Evolutionary conservation across 495 filamentous ascomycete species (phyloP).

Genomic region (Articulospora tetracladia): DNA sequence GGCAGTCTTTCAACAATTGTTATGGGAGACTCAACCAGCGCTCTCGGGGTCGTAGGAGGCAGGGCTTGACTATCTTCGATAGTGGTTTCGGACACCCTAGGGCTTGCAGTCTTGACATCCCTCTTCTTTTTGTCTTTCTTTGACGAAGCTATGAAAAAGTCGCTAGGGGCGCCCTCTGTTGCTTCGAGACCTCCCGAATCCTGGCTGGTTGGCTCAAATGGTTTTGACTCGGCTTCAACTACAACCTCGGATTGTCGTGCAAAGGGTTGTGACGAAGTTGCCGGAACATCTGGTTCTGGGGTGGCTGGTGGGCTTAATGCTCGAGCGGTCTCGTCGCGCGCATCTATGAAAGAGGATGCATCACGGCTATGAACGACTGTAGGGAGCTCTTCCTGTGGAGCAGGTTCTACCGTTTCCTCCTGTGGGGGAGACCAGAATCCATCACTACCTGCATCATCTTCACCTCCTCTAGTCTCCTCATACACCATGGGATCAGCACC

Average conservation of each 20-base stretch:
- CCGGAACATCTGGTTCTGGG: background rate
- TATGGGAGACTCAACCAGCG: background rate
- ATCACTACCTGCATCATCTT: slow-evolving; percentile 18
- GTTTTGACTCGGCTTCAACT: background rate
- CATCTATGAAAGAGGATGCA: background rate
- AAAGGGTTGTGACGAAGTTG: background rate
- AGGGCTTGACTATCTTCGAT: background rate
- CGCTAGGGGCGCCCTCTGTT: background rate
- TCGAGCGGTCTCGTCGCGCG: background rate
- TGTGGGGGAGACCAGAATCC: slow-evolving; percentile 22
- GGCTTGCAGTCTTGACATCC: background rate
- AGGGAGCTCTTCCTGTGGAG: background rate
- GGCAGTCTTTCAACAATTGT: background rate
- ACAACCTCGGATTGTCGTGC: background rate
- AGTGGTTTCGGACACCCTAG: background rate
- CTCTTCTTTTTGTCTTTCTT: slow-evolving; percentile 7
- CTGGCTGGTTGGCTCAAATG: background rate
- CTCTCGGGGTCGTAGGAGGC: background rate
- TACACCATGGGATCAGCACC: slow-evolving; percentile 36
- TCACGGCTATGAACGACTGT: background rate
- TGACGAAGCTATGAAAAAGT: background rate
- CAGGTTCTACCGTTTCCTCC: background rate
- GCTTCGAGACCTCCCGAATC: background rate
- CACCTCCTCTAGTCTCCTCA: slow-evolving; percentile 17
- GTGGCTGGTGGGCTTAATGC: background rate